Percentiles rank a stretch among this genome's conserved stretches.
Evolutionary conservation across 805 yeast genomes (phyloP).

Genomic region (Metschnikowia henanensis): DNA sequence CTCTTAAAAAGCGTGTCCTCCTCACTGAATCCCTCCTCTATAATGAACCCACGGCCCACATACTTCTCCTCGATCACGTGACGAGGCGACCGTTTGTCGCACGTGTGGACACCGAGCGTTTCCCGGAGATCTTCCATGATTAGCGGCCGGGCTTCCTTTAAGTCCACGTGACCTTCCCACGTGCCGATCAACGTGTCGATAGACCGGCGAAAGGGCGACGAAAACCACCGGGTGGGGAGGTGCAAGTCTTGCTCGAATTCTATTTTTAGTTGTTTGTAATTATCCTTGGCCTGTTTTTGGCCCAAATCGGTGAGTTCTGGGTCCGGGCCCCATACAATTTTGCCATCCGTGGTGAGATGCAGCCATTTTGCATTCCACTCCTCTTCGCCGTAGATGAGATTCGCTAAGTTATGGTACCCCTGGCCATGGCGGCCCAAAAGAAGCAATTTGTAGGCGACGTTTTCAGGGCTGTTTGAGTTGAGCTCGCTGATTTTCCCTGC

Average conservation of each 20-base stretch:
- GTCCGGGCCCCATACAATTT: conserved; percentile 51
- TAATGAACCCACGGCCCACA: conserved; percentile 36
- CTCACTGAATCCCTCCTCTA: conserved; percentile 47
- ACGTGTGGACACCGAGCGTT: conserved; percentile 49
- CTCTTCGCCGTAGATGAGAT: conserved; percentile 43
- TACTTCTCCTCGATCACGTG: conserved; percentile 41
- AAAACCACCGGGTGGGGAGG: conserved; percentile 43
- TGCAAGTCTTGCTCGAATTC: conserved; percentile 30
- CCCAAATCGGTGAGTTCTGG: conserved; percentile 51
- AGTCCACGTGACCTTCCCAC: conserved; percentile 38
- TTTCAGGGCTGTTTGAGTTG: conserved; percentile 27
- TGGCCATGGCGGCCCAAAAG: conserved; percentile 55
- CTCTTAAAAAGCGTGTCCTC: conserved; percentile 43
- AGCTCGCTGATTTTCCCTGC: conserved; percentile 30
- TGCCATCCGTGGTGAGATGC: conserved; percentile 44
- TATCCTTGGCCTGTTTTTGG: conserved; percentile 43
- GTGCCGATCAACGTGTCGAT: conserved; percentile 49
- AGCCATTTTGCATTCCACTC: conserved; percentile 50
- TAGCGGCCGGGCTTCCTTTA: conserved; percentile 30
- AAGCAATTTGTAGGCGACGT: conserved; percentile 44
- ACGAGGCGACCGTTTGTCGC: conserved; percentile 46
- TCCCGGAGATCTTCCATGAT: conserved; percentile 50
- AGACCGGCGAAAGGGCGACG: conserved; percentile 54
- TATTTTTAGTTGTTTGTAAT: conserved; percentile 39
- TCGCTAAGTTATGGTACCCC: conserved; percentile 52